Evolutionary conservation across 108 stramenopile genomes (phyloP).

Genomic region (Cyclotella baltica): DNA sequence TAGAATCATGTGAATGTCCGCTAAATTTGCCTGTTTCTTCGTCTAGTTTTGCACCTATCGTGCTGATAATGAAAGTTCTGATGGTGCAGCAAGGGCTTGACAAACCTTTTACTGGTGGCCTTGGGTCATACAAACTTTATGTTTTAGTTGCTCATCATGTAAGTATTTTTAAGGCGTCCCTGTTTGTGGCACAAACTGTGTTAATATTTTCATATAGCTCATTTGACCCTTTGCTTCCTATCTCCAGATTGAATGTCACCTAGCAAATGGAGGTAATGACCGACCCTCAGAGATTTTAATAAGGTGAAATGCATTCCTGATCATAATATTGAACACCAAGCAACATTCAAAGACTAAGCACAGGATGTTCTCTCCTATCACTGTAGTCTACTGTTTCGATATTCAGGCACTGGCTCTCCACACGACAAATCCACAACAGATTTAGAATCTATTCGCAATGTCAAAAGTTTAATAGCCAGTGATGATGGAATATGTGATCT

Average conservation of each 20-base stretch:
- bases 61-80: constrained; percentile 76
- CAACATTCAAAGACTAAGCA: no score
- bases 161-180: constrained; percentile 35
- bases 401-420: constrained; percentile 61
- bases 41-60: constrained; percentile 72
- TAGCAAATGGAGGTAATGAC: constrained; percentile 47
- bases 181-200: not conserved
- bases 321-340: no score
- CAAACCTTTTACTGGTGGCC: constrained; percentile 93
- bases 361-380: no score
- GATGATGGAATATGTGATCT: constrained; percentile 56
- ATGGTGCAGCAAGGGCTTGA: constrained; percentile 84
- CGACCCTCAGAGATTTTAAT: constrained; percentile 50
- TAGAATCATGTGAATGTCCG: not conserved
- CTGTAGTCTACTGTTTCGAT: constrained; percentile 49
- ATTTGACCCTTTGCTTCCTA: not conserved
- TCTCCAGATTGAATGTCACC: constrained; percentile 36
- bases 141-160: constrained; percentile 86
- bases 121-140: constrained; percentile 91
- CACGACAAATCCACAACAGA: constrained; percentile 28
- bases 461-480: constrained; percentile 22
- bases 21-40: not conserved
- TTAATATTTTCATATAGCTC: not conserved
- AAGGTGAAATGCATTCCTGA: constrained; percentile 23
- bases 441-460: constrained; percentile 25